Evolutionary conservation across 2,329 filamentous ascomycete genomes (phyloP), one percentile per base, ranked within the genome.

Genomic region (Pseudopithomyces chartarum): DNA sequence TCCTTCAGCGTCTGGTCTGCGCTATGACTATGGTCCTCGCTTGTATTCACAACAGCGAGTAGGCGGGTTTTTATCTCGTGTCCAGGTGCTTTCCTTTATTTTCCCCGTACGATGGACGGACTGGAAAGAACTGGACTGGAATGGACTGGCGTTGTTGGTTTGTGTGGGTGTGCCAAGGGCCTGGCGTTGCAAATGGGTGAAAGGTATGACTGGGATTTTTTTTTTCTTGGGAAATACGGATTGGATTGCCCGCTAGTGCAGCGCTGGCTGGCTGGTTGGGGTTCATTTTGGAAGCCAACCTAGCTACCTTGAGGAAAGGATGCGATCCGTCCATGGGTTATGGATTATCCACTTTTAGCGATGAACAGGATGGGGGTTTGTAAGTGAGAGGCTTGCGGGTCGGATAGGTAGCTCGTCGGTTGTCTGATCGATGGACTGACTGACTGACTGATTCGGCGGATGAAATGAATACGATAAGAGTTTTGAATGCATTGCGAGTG

Each of bases 1-100:
- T 44, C 45, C 17, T 40, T 38, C 23, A 55, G 52, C 52, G 57
- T 54, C 49, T 49, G 32, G 53, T 46, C 45, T 40, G 49, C 54
- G 51, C 55, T 59, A 62, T 44, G 59, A 32, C 32, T n/a, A 22
- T 23, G 34, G 43, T 29, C 36, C 43, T 26, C 20, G 2, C 26
- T 29, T 29, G 26, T 8, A 29, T 29, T 29, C 26, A 13, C 5
- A 17, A 26, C 10, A 29, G 48, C 5, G 17, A 51, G 36, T 38
- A 51, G 50, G 22, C 34, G 40, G 39, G 32, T 32, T 51, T 39
- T 40, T 29, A 11, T 51, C 38, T 39, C 32, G n/a, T 15, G 47
- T 40, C 36, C 19, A 26, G 7, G 22, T 36, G 8, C 10, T 40
- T 33, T 23, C n/a, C n/a, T n/a, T n/a, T n/a, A n/a, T n/a, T 42